A percentile compares a stretch with the other conserved stretches of the same genome.
phyloP scores from a whole-genome alignment of 1,284 basidiomycete genomes.

The Ustanciosporium gigantosporum region DNA sequence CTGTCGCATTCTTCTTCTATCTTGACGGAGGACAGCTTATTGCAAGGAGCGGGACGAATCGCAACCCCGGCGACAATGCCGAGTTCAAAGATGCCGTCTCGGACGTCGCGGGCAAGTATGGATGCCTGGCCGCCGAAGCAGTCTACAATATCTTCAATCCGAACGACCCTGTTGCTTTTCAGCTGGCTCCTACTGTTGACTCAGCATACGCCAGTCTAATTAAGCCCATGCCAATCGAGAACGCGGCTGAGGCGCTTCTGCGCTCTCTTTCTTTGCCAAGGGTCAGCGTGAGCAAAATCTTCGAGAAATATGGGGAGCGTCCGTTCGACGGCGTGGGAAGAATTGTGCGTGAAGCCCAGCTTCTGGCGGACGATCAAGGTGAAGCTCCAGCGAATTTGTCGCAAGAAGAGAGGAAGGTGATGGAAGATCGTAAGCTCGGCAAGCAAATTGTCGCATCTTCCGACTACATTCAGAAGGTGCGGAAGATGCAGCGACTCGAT shows the following conservation, averaged over 20 bases:
- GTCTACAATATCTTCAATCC: constrained; percentile 64
- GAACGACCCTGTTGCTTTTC: constrained; percentile 62
- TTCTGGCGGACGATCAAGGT: constrained; percentile 4
- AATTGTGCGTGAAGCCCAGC: constrained; percentile 8
- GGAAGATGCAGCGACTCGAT: constrained; percentile 27
- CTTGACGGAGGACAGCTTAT: constrained; percentile 66
- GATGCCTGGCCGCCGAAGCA: constrained; percentile 65
- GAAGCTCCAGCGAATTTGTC: constrained; percentile 9
- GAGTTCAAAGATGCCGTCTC: constrained; percentile 52
- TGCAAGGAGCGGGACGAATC: constrained; percentile 64
- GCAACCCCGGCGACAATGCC: constrained; percentile 61
- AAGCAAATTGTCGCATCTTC: constrained; percentile 11
- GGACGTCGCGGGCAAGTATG: constrained; percentile 64
- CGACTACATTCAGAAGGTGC: constrained; percentile 28
- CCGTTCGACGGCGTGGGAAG: constrained; percentile 37
- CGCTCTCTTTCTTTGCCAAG: constrained; percentile 54
- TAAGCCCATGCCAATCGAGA: constrained; percentile 60
- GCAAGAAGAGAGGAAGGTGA: constrained; percentile 2
- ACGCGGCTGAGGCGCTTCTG: constrained; percentile 53
- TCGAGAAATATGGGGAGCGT: constrained; percentile 47
- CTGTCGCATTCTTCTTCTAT: constrained; percentile 66
- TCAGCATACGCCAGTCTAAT: constrained; percentile 58
- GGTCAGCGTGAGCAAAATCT: constrained; percentile 54
- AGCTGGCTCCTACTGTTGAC: constrained; percentile 61
- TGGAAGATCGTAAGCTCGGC: constrained; percentile 5